Conservation (phyloP, 2,329 filamentous ascomycete species). For the Exophiala calicioides region DNA sequence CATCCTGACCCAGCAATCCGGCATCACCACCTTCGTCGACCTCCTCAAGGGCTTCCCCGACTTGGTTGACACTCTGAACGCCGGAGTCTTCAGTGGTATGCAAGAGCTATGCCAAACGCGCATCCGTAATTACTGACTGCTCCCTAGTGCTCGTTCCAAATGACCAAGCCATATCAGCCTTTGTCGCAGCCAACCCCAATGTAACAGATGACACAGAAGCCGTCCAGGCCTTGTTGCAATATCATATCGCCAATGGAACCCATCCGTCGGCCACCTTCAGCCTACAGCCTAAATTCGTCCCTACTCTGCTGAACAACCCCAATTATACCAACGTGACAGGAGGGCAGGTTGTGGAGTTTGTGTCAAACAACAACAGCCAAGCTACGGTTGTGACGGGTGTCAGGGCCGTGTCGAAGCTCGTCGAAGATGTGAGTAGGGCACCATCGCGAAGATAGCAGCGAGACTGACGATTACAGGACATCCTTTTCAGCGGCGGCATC, state of each 20-base stretch:
- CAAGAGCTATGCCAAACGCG: no score
- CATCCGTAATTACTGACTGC: neutral
- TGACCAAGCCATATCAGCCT: slow-evolving; percentile 20
- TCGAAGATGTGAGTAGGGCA: slow-evolving; percentile 47
- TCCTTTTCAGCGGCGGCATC: slow-evolving; percentile 57
- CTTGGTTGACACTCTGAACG: slow-evolving; percentile 25
- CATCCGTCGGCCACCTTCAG: slow-evolving; percentile 37
- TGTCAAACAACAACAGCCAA: slow-evolving; percentile 42
- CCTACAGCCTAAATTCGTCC: slow-evolving; percentile 45
- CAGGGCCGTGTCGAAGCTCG: slow-evolving; percentile 51
- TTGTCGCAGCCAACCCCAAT: slow-evolving; percentile 15
- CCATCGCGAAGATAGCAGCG: neutral
- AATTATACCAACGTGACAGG: slow-evolving; percentile 60
- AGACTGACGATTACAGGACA: slow-evolving; percentile 40
- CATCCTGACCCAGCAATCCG: slow-evolving; percentile 24
- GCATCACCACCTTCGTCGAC: slow-evolving; percentile 24
- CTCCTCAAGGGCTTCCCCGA: slow-evolving; percentile 20
- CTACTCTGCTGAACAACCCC: slow-evolving; percentile 52
- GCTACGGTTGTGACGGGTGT: slow-evolving; percentile 57
- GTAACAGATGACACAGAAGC: slow-evolving; percentile 25
- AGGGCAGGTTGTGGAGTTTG: slow-evolving; percentile 58
- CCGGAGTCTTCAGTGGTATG: slow-evolving; percentile 26
- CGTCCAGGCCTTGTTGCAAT: slow-evolving; percentile 53
- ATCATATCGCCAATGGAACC: slow-evolving; percentile 61
- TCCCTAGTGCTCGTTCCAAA: slow-evolving; percentile 26